These are phyloP conservation scores for Paraphaeosphaeria minitans DNA, from an alignment of 2,329 filamentous ascomycete genomes.

Conservation along the genomic window DNA sequence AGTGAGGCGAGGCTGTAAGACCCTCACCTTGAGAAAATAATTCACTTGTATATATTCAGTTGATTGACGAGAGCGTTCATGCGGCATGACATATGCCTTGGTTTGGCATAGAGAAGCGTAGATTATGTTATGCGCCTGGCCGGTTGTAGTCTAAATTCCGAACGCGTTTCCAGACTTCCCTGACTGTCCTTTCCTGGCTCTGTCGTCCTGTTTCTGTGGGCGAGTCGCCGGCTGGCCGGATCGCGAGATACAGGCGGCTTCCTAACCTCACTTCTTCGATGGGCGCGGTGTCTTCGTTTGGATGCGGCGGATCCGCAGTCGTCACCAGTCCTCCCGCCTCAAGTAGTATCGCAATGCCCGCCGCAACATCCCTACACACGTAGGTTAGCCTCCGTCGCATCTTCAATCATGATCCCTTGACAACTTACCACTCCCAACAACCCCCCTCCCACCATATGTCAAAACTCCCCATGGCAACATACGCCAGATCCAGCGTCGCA, in stretches of 20 bases:
- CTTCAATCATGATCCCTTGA: background rate
- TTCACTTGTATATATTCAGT: constrained; percentile 8
- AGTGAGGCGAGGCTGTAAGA: constrained; percentile 26
- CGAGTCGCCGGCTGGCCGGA: constrained; percentile 70
- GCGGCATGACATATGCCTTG: background rate
- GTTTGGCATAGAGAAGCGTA: constrained; percentile 18
- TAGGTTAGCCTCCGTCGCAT: background rate
- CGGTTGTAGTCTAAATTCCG: constrained; percentile 68
- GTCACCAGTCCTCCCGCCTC: constrained; percentile 78
- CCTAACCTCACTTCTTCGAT: constrained; percentile 68
- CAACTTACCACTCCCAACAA: constrained; percentile 74
- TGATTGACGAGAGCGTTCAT: background rate
- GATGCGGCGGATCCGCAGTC: constrained; percentile 70
- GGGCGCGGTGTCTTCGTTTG: constrained; percentile 55
- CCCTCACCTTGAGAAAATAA: background rate
- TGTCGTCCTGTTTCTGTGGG: constrained; percentile 66
- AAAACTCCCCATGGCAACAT: constrained; percentile 74
- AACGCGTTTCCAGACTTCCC: constrained; percentile 75
- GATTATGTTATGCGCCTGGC: constrained; percentile 58
- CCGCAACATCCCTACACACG: constrained; percentile 70
- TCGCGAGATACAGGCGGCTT: constrained; percentile 72
- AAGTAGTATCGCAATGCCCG: constrained; percentile 72
- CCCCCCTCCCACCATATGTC: constrained; percentile 86
- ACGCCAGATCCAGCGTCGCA: constrained; percentile 75
- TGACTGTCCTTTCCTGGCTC: constrained; percentile 70